A percentile compares a stretch with the other conserved stretches of the same genome.
Evolutionary conservation across 257 asterid species (phyloP).

Genomic region (Fraxinus cuspidata): DNA sequence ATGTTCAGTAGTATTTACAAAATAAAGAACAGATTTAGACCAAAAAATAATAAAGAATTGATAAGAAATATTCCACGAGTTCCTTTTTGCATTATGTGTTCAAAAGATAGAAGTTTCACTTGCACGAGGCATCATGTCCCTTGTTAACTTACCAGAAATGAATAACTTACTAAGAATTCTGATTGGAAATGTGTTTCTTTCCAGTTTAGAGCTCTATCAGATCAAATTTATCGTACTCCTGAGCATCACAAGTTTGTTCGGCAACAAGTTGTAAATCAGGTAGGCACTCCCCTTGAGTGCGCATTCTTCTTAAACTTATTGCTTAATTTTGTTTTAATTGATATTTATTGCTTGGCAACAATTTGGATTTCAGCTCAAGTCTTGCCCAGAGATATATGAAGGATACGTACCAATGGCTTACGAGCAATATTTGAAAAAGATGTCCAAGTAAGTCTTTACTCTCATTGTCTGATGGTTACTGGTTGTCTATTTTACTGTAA

Average conservation of each 20-base stretch:
- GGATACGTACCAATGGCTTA: constrained; percentile 97
- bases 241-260: constrained; percentile 94
- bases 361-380: constrained; percentile 66
- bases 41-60: neutral
- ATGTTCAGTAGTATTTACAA: neutral
- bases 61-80: neutral
- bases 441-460: constrained; percentile 67
- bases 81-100: neutral
- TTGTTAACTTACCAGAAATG: neutral
- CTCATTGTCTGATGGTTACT: constrained; percentile 27
- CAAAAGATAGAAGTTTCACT: neutral
- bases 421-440: constrained; percentile 67
- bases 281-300: constrained; percentile 27
- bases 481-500: constrained; percentile 20
- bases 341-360: constrained; percentile 22
- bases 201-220: constrained; percentile 93
- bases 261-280: constrained; percentile 90
- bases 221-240: constrained; percentile 89
- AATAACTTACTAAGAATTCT: constrained; percentile 1
- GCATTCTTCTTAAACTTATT: constrained; percentile 12
- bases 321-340: constrained; percentile 24
- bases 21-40: neutral
- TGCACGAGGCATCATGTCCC: neutral
- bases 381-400: constrained; percentile 75
- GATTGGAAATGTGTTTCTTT: constrained; percentile 16